Evolutionary conservation across 2,329 filamentous ascomycete species (phyloP).

Genomic region (Emergomyces pasteurianus): DNA sequence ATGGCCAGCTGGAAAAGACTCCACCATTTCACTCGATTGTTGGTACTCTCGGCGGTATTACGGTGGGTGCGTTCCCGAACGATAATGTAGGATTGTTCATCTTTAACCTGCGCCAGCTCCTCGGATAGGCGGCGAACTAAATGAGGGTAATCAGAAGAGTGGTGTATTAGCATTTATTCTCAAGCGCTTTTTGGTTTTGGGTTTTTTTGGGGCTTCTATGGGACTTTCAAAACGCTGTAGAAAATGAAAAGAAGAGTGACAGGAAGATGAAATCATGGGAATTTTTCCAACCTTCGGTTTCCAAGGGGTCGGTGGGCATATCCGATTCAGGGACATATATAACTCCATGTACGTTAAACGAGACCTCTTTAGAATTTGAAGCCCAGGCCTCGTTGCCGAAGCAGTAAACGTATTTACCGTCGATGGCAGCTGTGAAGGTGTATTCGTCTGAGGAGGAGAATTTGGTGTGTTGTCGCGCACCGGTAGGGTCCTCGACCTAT

Average conservation of each 20-base stretch:
- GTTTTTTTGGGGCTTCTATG: too few species aligned
- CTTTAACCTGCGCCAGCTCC: constrained; percentile 81
- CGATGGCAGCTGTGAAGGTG: constrained; percentile 71
- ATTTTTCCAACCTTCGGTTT: constrained; percentile 67
- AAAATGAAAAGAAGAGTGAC: too few species aligned
- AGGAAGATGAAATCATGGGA: too few species aligned
- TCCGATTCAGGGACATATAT: constrained; percentile 92
- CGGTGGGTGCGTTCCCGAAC: constrained; percentile 89
- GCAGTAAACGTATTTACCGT: constrained; percentile 92
- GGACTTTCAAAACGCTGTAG: too few species aligned
- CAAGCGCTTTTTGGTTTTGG: too few species aligned
- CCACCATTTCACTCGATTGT: constrained; percentile 98
- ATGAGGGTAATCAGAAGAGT: background rate
- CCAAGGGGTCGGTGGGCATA: constrained; percentile 72
- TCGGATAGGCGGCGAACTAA: constrained; percentile 76
- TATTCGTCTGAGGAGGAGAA: constrained; percentile 82
- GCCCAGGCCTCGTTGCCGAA: constrained; percentile 99
- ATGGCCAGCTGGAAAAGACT: constrained; percentile 90
- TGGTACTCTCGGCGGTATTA: constrained; percentile 98
- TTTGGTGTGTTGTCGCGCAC: constrained; percentile 66
- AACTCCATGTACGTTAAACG: constrained; percentile 97
- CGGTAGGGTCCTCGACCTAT: constrained; percentile 66
- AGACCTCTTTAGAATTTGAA: constrained; percentile 91
- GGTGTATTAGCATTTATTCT: background rate
- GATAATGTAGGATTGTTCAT: constrained; percentile 96